Evolutionary conservation across 768 basidiomycete genomes (phyloP), one percentile per base, ranked within the genome.

Genomic region (Tricholoma saponaceum): DNA sequence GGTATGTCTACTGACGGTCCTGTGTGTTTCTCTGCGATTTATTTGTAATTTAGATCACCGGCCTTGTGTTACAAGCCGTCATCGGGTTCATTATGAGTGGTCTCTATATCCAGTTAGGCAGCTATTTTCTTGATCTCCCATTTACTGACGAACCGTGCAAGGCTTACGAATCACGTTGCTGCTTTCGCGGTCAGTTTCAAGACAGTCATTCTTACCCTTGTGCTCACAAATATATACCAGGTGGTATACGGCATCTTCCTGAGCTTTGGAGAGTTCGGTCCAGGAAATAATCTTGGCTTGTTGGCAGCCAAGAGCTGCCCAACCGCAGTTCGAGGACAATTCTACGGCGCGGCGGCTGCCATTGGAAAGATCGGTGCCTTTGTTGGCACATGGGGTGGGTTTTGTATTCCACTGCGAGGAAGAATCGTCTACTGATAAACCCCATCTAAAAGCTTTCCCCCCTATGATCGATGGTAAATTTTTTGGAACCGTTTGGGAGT

Each of bases 51-150:
- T 63, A 89, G 87, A 90, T 92, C 61, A 62, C 67, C 25, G 90
- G 90, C 46, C 78, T 92, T 9, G 39, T 90, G 25, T 63, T 71
- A 23, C 90, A 92, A 69, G 85, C 88, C 2, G 51, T 90, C 60
- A 75, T 90, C 50, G 91, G 95, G 5, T 97, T 97, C 73, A 83
- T 92, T 69, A 91, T 98, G 87, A 90, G 90, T 60, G 95, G 92
- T 1, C 74, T 84, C 18, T 97, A 95, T 72, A 65, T 59, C 23
- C 74, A 77, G 72, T 83, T 61, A 32, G 76, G n/a, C 26, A 66
- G n/a, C 37, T 43, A 18, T 9, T 32, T 46, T 46, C 10, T 33
- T 46, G 30, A 1, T 8, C 20, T 55, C 12, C 46, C 55, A 43
- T 50, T n/a, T 23, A 41, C 58, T 25, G 59, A 39, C 20, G 12